Evolutionary conservation across 2,329 filamentous ascomycete genomes (phyloP).

Genomic region (Harringtonia aguacate): DNA sequence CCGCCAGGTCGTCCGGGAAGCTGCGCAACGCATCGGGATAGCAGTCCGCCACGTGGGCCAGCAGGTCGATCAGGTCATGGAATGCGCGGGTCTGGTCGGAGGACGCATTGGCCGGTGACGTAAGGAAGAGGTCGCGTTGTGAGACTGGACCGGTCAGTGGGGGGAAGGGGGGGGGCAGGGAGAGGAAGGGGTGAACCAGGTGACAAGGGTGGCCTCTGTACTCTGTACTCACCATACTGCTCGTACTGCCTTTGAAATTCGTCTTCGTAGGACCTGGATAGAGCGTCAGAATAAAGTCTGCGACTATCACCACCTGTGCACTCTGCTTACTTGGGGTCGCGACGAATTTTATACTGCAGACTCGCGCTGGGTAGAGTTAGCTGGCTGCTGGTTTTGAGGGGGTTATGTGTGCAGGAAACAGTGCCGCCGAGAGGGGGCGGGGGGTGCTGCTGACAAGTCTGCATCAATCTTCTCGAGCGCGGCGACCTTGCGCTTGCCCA

Average conservation of each 20-base stretch:
- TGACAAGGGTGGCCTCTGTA: no score
- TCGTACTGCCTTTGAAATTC: conserved; percentile 61
- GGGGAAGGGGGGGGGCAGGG: background rate
- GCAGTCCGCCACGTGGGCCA: conserved; percentile 88
- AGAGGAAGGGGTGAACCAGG: background rate
- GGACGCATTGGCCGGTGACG: conserved; percentile 67
- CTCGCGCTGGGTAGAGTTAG: conserved; percentile 45
- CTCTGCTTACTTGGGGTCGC: conserved; percentile 54
- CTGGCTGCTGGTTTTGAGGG: background rate
- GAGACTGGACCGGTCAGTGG: conserved; percentile 26
- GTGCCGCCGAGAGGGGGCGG: no score
- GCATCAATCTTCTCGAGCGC: conserved; percentile 94
- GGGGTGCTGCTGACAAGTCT: conserved; percentile 58
- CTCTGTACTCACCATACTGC: conserved; percentile 61
- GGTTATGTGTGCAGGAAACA: background rate
- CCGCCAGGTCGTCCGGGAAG: conserved; percentile 73
- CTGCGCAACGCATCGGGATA: conserved; percentile 70
- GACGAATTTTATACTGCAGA: conserved; percentile 76
- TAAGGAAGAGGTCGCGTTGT: conserved; percentile 82
- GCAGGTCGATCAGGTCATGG: conserved; percentile 84
- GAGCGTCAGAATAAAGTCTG: background rate
- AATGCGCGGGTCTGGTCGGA: conserved; percentile 73
- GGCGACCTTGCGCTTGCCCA: conserved; percentile 82
- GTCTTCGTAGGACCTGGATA: conserved; percentile 71
- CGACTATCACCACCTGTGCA: background rate